A percentile compares a stretch with the other conserved stretches of the same genome.
Evolutionary conservation across 73 alveolate genomes (phyloP).

Genomic region (Blepharisma stoltei): DNA sequence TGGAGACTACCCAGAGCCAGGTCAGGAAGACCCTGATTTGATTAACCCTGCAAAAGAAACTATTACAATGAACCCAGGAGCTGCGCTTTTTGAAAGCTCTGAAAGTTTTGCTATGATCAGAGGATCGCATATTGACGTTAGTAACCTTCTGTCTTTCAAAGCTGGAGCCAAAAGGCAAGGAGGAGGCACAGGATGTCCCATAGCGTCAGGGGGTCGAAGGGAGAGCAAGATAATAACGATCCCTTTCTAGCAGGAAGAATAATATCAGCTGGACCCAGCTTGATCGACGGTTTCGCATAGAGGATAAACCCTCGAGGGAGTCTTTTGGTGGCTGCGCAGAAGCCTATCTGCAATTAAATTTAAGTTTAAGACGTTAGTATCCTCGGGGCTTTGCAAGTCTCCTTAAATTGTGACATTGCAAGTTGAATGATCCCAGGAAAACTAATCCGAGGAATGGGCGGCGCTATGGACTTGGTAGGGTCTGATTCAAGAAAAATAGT

Average conservation of each 20-base stretch:
- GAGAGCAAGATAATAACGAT: too few species aligned
- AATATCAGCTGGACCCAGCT: too few species aligned
- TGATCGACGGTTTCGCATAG: too few species aligned
- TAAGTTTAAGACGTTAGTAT: constrained; percentile 79
- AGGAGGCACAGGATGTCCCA: too few species aligned
- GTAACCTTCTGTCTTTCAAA: too few species aligned
- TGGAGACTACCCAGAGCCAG: constrained; percentile 76
- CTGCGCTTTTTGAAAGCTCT: constrained; percentile 74
- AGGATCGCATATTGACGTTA: constrained; percentile 80
- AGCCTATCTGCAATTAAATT: too few species aligned
- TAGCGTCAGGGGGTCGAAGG: too few species aligned
- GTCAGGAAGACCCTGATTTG: constrained; percentile 80
- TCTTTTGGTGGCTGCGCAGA: too few species aligned
- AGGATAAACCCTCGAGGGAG: too few species aligned
- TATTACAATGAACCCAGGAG: constrained; percentile 75
- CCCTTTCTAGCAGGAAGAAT: too few species aligned
- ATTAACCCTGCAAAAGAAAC: constrained; percentile 94
- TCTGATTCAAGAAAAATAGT: constrained; percentile 66
- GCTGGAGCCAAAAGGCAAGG: too few species aligned
- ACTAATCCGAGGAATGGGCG: constrained; percentile 91
- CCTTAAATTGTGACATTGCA: constrained; percentile 87
- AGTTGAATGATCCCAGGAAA: constrained; percentile 97
- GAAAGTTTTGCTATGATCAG: constrained; percentile 90
- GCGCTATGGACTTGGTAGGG: constrained; percentile 86
- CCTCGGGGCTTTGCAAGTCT: constrained; percentile 83